Conservation (phyloP, 768 basidiomycete species). For the Auricularia auricula-judae region DNA sequence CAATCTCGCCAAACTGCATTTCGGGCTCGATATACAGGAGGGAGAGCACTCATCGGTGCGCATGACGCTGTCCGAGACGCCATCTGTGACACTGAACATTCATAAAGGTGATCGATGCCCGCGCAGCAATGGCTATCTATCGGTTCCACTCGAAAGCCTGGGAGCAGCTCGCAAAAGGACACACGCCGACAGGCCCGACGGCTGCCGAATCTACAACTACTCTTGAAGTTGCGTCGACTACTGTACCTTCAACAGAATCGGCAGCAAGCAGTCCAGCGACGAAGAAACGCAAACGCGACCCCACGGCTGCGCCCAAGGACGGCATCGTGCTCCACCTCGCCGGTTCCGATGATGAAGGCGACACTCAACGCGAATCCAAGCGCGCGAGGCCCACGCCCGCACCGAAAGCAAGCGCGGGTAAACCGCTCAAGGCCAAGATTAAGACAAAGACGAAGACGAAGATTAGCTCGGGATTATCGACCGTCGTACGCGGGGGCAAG, state of each 20-base stretch:
- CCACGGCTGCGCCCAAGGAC: neutral
- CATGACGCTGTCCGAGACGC: constrained; percentile 4
- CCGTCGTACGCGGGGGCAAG: neutral
- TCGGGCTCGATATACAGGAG: constrained; percentile 69
- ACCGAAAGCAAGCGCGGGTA: neutral
- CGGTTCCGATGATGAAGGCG: neutral
- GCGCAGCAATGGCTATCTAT: constrained; percentile 92
- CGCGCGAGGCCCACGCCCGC: neutral
- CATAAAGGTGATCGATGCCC: constrained; percentile 74
- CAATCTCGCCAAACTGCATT: constrained; percentile 66
- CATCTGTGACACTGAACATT: neutral
- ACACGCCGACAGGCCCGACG: neutral
- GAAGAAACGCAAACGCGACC: neutral
- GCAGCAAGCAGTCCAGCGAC: neutral
- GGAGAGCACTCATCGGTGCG: constrained; percentile 89
- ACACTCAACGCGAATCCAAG: neutral
- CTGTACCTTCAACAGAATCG: neutral
- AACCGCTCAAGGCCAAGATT: neutral
- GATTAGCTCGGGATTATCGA: neutral
- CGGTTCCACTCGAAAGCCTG: constrained; percentile 71
- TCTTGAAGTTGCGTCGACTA: neutral
- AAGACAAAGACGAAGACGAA: neutral
- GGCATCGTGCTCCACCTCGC: neutral
- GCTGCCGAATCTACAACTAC: neutral
- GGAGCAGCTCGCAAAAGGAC: constrained; percentile 33